Conservation (phyloP, 257 asterid species). For the Solanum appendiculatum region DNA sequence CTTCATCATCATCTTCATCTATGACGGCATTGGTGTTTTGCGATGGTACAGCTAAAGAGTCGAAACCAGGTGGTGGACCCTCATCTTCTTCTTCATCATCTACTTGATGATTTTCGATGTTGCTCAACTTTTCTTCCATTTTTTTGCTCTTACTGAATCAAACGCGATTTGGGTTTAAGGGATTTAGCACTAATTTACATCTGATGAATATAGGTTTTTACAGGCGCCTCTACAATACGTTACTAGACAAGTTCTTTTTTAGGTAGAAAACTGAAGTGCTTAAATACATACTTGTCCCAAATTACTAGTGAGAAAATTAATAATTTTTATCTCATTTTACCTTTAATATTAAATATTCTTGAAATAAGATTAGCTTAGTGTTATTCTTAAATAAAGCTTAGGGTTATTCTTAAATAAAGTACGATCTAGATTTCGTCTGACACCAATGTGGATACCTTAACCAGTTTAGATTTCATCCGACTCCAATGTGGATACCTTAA, state of each 20-base stretch:
- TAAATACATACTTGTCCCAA: not conserved
- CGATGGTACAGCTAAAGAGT: conserved; percentile 21
- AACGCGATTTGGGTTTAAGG: not conserved
- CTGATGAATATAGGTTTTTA: not conserved
- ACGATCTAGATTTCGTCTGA: too few species aligned
- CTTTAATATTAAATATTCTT: not conserved
- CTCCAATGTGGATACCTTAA: too few species aligned
- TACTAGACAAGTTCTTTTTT: not conserved
- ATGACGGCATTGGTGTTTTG: conserved; percentile 1
- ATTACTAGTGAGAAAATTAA: too few species aligned
- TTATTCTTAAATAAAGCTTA: not conserved
- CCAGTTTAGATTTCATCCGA: too few species aligned
- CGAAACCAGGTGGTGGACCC: conserved; percentile 88
- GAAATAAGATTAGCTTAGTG: not conserved
- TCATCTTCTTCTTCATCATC: conserved; percentile 44
- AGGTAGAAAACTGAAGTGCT: not conserved
- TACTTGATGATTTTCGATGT: not conserved
- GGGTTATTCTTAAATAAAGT: too few species aligned
- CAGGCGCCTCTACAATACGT: not conserved
- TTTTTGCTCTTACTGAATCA: not conserved
- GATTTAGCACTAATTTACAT: not conserved
- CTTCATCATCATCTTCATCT: conserved; percentile 29
- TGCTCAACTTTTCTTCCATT: not conserved
- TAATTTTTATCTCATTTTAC: too few species aligned
- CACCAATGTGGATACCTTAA: too few species aligned